Base-by-base conservation (phyloP, 495 filamentous ascomycete genomes). In the Beverwykella pulmonaria region DNA sequence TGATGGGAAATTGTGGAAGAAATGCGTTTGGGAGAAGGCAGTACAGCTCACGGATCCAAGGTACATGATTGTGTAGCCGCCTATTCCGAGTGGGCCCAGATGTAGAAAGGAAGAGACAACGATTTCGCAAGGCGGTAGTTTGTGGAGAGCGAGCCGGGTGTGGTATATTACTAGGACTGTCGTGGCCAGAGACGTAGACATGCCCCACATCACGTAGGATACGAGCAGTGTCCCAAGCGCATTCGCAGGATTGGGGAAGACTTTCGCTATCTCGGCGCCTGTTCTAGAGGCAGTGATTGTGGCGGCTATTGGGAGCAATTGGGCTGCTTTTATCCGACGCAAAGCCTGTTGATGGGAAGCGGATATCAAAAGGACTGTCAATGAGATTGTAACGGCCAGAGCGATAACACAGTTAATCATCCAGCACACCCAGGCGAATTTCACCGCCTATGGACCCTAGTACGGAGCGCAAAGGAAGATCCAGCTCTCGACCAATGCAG, bases 101-200 rank as follows among this genome's bases (percentile, higher is more conserved):
- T 86, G 87, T 1, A 90, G 76, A 68, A 90, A 88, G 0, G 84
- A 81, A 19, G 81, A 84, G 8, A 87, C 86, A 49, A 89, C 87
- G 50, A 86, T 78, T 46, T 86, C 86, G 19, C 82, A 80, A 0
- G 84, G 81, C 0, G 85, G 86, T 17, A 88, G 73, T 57, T 84
- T 84, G 72, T 88, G 81, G 1, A 88, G 70, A 2, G 82, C 83
- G 1, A 90, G 76, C 3, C 87, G 83, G 47, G 83, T 82, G 50
- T 88, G 84, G 62, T 90, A 89, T 23, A 88, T 84, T 20, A 82
- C 83, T 53, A 88, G 74, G 5, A 87, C 79, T 61, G 80, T 79
- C 75, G 85, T 70, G 1, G 84, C 82, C 22, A 88, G 76, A 0
- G 84, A 83, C 14, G 83, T 73, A 0, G 85, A 82, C 48, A 83